phyloP scores from a whole-genome alignment of 2,329 filamentous ascomycete genomes.

The Davidsoniella virescens region DNA sequence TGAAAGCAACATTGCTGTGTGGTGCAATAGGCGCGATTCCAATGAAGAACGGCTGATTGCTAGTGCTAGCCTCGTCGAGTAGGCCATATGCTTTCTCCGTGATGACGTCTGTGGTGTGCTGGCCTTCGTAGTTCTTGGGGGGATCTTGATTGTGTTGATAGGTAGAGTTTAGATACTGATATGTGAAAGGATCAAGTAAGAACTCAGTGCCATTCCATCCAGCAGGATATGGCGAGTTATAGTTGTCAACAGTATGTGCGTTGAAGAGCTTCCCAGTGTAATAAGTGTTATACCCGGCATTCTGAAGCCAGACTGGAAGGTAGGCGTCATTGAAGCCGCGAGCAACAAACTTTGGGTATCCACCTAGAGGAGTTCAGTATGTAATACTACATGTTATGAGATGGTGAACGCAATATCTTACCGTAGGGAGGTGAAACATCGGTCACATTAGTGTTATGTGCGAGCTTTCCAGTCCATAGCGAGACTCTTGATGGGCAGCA shows the following conservation, averaged over 20 bases:
- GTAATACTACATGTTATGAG: slow-evolving; percentile 12
- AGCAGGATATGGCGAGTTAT: slow-evolving; percentile 31
- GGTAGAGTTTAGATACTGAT: slow-evolving; percentile 49
- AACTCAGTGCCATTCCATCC: slow-evolving; percentile 42
- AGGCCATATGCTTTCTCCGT: slow-evolving; percentile 34
- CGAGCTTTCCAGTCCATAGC: slow-evolving; percentile 43
- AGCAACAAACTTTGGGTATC: slow-evolving; percentile 33
- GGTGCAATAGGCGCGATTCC: slow-evolving; percentile 32
- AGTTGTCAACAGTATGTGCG: slow-evolving; percentile 31
- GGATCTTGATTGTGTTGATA: slow-evolving; percentile 43
- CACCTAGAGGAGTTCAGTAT: slow-evolving; percentile 16
- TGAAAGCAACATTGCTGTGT: slow-evolving; percentile 19
- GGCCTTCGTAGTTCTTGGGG: slow-evolving; percentile 34
- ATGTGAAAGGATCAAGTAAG: slow-evolving; percentile 50
- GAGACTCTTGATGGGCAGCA: slow-evolving; percentile 49
- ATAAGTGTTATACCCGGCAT: slow-evolving; percentile 34
- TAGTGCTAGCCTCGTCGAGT: slow-evolving; percentile 32
- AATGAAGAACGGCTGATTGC: slow-evolving; percentile 37
- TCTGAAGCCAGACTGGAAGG: slow-evolving; percentile 34
- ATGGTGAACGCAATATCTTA: slow-evolving; percentile 16
- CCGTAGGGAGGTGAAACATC: slow-evolving; percentile 35
- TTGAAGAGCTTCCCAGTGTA: slow-evolving; percentile 42
- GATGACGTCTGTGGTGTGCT: slow-evolving; percentile 37
- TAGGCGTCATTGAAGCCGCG: slow-evolving; percentile 34
- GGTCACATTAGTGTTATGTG: slow-evolving; percentile 50